Evolutionary conservation across 75 land plant genomes (phyloP).

Genomic region (Chamaecyparis obtusa): DNA sequence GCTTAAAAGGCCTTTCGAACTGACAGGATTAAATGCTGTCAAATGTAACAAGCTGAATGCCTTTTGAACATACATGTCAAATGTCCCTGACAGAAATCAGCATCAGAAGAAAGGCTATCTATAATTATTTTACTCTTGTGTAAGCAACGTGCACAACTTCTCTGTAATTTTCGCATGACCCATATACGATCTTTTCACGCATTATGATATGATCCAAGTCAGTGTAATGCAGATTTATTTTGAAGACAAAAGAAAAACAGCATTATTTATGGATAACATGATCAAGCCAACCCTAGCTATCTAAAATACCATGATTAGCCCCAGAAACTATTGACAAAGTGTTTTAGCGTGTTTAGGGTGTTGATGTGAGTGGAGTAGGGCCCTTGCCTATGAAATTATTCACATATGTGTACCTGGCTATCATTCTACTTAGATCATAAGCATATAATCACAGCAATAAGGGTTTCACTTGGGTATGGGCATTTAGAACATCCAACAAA

Average conservation of each 20-base stretch:
- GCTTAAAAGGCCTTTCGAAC: not conserved
- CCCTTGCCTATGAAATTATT: not conserved
- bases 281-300: not conserved
- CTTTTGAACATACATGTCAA: not conserved
- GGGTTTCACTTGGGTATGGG: not conserved
- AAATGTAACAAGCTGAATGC: not conserved
- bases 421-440: not conserved
- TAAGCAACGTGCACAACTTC: not conserved
- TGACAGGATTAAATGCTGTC: not conserved
- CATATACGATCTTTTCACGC: not conserved
- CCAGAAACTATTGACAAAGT: not conserved
- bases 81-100: not conserved
- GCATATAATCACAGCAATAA: not conserved
- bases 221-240: not conserved
- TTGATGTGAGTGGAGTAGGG: not conserved
- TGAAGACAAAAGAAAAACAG: not conserved
- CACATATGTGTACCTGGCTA: not conserved
- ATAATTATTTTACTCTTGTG: not conserved
- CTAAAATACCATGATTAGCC: not conserved
- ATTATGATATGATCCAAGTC: not conserved
- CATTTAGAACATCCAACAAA: not conserved
- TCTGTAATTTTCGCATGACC: not conserved
- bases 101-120: not conserved
- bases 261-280: not conserved
- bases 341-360: not conserved